phyloP scores from a whole-genome alignment of 345 rosid species.

The Kandelia obovata region DNA sequence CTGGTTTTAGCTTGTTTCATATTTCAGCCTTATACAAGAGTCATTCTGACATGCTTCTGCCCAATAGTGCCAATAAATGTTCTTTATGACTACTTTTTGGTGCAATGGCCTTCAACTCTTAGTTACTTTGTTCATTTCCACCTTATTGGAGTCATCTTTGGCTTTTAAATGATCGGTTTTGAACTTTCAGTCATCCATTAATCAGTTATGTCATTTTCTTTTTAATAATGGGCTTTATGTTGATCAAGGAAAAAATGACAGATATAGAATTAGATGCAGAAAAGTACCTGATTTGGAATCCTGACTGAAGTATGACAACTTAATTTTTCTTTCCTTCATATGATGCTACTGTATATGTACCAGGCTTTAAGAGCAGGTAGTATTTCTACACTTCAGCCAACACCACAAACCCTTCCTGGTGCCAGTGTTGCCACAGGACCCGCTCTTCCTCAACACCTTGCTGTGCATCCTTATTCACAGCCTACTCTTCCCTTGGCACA shows the following conservation, averaged over 20 bases:
- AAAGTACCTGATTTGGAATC: no score
- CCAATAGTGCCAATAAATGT: background rate
- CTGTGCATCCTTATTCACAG: slow-evolving; percentile 89
- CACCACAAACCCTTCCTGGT: slow-evolving; percentile 54
- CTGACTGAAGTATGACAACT: background rate
- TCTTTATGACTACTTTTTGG: background rate
- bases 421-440: slow-evolving; percentile 72
- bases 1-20: background rate
- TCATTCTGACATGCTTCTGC: background rate
- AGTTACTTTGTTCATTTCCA: background rate
- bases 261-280: no score
- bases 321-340: background rate
- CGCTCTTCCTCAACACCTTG: slow-evolving; percentile 75
- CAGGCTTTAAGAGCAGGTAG: slow-evolving; percentile 64
- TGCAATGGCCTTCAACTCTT: no score
- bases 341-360: slow-evolving; percentile 5
- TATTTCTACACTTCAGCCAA: slow-evolving; percentile 63
- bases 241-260: no score
- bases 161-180: background rate
- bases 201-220: no score
- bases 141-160: slow-evolving; percentile 1
- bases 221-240: no score
- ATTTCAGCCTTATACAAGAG: background rate
- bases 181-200: no score
- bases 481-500: slow-evolving; percentile 81